phyloP scores from a whole-genome alignment of 352 stramenopile species.

The Phytophthora syringae region DNA sequence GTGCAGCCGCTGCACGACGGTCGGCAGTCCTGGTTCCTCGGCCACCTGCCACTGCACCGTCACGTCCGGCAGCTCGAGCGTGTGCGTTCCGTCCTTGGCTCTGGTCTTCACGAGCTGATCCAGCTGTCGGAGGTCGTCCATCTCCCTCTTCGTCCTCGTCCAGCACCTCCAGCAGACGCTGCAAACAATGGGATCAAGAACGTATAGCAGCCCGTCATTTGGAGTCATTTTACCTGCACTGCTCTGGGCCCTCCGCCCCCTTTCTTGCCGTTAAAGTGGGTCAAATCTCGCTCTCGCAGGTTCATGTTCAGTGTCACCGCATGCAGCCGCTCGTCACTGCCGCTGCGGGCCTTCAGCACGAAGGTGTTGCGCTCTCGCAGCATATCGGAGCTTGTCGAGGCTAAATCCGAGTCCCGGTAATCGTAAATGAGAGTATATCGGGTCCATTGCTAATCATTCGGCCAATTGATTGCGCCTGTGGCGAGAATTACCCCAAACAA shows the following conservation, averaged over 20 bases:
- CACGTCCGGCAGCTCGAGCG: conserved; percentile 35
- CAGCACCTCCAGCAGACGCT: conserved; percentile 56
- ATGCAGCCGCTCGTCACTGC: conserved; percentile 54
- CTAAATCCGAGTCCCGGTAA: too few species aligned
- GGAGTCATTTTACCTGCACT: conserved; percentile 44
- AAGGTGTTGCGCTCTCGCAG: conserved; percentile 73
- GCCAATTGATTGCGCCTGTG: too few species aligned
- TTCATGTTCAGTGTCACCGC: conserved; percentile 65
- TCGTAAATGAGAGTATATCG: too few species aligned
- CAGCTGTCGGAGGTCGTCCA: conserved; percentile 49
- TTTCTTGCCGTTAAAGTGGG: conserved; percentile 54
- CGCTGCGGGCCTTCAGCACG: conserved; percentile 50
- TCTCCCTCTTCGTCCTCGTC: conserved; percentile 54
- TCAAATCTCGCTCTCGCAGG: conserved; percentile 61
- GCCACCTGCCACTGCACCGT: conserved; percentile 70
- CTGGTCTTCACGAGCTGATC: conserved; percentile 54
- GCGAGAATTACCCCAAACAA: too few species aligned
- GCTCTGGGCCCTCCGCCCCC: conserved; percentile 22
- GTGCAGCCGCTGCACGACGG: conserved; percentile 44
- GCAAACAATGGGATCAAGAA: neutral
- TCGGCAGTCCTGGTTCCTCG: conserved; percentile 59
- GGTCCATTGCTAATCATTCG: too few species aligned
- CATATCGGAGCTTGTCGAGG: too few species aligned
- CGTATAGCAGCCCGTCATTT: too few species aligned
- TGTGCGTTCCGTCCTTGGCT: conserved; percentile 37